Conservation (phyloP, 2,329 filamentous ascomycete species). For the Beauveria brongniartii region DNA sequence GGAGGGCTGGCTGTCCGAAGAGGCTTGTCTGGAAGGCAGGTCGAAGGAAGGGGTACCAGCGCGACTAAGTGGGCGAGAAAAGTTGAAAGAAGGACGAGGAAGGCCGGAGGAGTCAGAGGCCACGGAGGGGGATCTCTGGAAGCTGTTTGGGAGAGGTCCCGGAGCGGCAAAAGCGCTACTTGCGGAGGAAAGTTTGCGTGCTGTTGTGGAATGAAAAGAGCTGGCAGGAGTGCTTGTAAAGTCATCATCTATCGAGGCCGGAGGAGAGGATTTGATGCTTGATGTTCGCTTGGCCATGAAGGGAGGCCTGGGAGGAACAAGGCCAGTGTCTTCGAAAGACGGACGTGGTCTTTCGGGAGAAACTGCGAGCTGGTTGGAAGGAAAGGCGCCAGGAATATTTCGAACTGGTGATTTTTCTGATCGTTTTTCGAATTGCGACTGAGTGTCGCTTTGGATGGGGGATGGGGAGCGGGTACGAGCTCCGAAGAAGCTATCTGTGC, state of each 20-base stretch:
- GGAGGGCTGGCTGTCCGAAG: slow-evolving; percentile 59
- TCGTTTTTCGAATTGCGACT: slow-evolving; percentile 21
- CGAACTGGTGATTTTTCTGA: slow-evolving; percentile 22
- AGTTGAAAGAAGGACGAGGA: slow-evolving; percentile 77
- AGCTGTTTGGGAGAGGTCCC: slow-evolving; percentile 52
- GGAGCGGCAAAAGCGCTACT: slow-evolving; percentile 42
- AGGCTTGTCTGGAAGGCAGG: slow-evolving; percentile 52
- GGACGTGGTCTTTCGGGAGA: slow-evolving; percentile 36
- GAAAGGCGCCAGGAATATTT: slow-evolving; percentile 26
- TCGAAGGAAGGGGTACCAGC: slow-evolving; percentile 53
- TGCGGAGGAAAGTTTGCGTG: slow-evolving; percentile 71
- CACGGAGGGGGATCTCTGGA: slow-evolving; percentile 73
- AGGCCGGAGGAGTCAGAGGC: slow-evolving; percentile 72
- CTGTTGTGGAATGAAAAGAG: slow-evolving; percentile 54
- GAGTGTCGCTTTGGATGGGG: slow-evolving; percentile 35
- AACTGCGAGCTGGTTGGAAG: slow-evolving; percentile 26
- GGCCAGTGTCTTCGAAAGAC: slow-evolving; percentile 42
- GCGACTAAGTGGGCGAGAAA: slow-evolving; percentile 81
- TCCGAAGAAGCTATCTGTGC: slow-evolving; percentile 37
- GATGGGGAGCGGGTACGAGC: slow-evolving; percentile 52
- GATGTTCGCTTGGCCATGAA: slow-evolving; percentile 45
- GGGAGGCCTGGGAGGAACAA: slow-evolving; percentile 40
- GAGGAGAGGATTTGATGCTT: slow-evolving; percentile 49
- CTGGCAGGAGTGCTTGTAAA: slow-evolving; percentile 43
- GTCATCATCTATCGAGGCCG: slow-evolving; percentile 65